Conservation (phyloP, 352 stramenopile species). For the Phytophthora constricta region DNA sequence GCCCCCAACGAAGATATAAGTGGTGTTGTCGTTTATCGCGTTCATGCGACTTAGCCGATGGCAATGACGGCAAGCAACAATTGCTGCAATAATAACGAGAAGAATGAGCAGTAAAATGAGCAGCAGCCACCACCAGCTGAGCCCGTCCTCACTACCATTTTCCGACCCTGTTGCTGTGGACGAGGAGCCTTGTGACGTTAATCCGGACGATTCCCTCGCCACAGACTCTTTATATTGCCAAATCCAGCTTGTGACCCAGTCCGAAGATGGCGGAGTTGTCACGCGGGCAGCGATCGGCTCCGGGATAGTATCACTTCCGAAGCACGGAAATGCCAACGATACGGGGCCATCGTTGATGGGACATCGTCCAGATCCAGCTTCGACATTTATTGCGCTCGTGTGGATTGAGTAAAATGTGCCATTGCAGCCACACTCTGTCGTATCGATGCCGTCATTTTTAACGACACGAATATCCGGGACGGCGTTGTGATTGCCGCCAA, state of each 20-base stretch:
- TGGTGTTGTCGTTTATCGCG: slow-evolving; percentile 25
- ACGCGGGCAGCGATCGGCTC: slow-evolving; percentile 9
- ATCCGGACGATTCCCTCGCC: slow-evolving; percentile 16
- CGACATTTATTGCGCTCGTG: neutral
- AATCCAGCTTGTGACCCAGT: slow-evolving; percentile 41
- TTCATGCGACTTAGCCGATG: slow-evolving; percentile 31
- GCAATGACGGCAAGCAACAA: slow-evolving; percentile 30
- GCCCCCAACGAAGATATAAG: slow-evolving; percentile 35
- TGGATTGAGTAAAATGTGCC: slow-evolving; percentile 36
- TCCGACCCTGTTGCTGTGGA: slow-evolving; percentile 23
- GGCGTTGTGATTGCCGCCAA: slow-evolving; percentile 5
- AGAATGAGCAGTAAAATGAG: slow-evolving; percentile 29
- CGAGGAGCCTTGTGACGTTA: slow-evolving; percentile 17
- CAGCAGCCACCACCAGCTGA: slow-evolving; percentile 31
- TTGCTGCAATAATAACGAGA: slow-evolving; percentile 26
- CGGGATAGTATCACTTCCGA: slow-evolving; percentile 22
- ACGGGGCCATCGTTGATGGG: slow-evolving; percentile 7
- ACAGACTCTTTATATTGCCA: slow-evolving; percentile 4
- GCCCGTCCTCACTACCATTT: neutral
- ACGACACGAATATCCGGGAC: slow-evolving; percentile 27
- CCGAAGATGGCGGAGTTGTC: slow-evolving; percentile 13
- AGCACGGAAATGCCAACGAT: slow-evolving; percentile 47
- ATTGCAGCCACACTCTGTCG: slow-evolving; percentile 13
- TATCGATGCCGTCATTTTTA: slow-evolving; percentile 19
- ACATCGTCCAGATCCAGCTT: slow-evolving; percentile 20